These are phyloP conservation scores for Polygonum aviculare DNA, from an alignment of 148 eudicot genomes.

Conservation along the genomic window DNA sequence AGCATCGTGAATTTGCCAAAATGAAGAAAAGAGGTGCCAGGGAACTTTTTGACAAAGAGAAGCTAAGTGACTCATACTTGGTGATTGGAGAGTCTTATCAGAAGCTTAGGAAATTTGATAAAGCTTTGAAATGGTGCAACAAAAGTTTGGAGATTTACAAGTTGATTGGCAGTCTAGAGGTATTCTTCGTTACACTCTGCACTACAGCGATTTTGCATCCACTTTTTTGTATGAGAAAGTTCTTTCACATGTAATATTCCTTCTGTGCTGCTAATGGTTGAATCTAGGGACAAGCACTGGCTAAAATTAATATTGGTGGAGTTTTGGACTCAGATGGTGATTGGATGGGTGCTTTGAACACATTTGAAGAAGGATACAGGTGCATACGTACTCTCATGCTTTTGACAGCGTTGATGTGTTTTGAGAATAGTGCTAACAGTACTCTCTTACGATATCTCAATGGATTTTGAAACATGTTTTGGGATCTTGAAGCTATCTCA, in stretches of 20 bases:
- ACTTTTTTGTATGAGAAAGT: background rate
- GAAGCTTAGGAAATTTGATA: slow-evolving; percentile 60
- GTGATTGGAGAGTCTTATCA: slow-evolving; percentile 84
- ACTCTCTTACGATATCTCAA: background rate
- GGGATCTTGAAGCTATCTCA: background rate
- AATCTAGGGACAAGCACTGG: slow-evolving; percentile 88
- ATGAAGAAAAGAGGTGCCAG: slow-evolving; percentile 67
- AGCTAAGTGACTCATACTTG: slow-evolving; percentile 69
- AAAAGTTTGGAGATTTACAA: slow-evolving; percentile 62
- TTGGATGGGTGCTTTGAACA: slow-evolving; percentile 49
- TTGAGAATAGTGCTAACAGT: background rate
- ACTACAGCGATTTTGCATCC: background rate
- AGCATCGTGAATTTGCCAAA: slow-evolving; percentile 63
- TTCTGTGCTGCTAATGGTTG: background rate
- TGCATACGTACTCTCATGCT: slow-evolving; percentile 14
- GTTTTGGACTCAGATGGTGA: slow-evolving; percentile 66
- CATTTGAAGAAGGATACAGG: slow-evolving; percentile 75
- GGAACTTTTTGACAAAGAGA: slow-evolving; percentile 77
- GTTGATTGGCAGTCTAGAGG: slow-evolving; percentile 78
- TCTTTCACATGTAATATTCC: background rate
- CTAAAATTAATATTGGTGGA: slow-evolving; percentile 71
- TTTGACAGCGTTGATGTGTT: background rate
- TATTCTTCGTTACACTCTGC: slow-evolving; percentile 14
- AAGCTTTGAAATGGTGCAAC: slow-evolving; percentile 75
- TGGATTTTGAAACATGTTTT: slow-evolving; percentile 1